phyloP scores from a whole-genome alignment of 345 rosid genomes.

The Linum usitatissimum region DNA sequence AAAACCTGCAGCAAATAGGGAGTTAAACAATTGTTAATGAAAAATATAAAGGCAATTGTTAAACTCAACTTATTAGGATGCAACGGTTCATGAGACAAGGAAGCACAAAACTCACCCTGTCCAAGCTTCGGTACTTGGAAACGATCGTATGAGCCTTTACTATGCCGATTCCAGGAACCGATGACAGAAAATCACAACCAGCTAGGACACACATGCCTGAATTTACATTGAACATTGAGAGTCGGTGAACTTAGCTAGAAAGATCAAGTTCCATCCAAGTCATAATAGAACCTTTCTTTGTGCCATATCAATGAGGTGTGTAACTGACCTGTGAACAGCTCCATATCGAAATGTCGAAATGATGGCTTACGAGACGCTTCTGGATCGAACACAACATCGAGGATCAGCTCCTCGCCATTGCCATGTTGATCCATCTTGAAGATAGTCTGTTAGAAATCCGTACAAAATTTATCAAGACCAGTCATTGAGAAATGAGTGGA shows the following conservation, averaged over 20 bases:
- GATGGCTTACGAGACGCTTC: constrained; percentile 46
- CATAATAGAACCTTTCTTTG: neutral
- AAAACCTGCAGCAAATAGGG: constrained; percentile 33
- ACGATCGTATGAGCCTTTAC: constrained; percentile 58
- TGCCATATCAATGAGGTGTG: neutral
- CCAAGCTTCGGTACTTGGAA: constrained; percentile 62
- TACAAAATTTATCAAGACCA: neutral
- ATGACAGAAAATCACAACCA: constrained; percentile 92
- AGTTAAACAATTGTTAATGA: neutral
- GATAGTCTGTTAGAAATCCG: constrained; percentile 34
- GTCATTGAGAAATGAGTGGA: neutral
- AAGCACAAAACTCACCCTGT: constrained; percentile 44
- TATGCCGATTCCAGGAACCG: constrained; percentile 81
- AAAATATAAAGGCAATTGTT: too few species aligned
- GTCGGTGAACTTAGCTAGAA: too few species aligned
- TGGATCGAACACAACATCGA: constrained; percentile 43
- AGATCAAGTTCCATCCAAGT: too few species aligned
- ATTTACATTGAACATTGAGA: neutral
- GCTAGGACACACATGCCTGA: constrained; percentile 89
- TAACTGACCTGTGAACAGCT: constrained; percentile 50
- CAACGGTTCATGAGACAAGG: too few species aligned
- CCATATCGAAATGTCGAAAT: constrained; percentile 44
- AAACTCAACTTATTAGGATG: too few species aligned
- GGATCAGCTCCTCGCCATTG: constrained; percentile 60
- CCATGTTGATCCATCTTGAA: constrained; percentile 91